phyloP scores from a whole-genome alignment of 768 basidiomycete species.

The Leccinum boreale region DNA sequence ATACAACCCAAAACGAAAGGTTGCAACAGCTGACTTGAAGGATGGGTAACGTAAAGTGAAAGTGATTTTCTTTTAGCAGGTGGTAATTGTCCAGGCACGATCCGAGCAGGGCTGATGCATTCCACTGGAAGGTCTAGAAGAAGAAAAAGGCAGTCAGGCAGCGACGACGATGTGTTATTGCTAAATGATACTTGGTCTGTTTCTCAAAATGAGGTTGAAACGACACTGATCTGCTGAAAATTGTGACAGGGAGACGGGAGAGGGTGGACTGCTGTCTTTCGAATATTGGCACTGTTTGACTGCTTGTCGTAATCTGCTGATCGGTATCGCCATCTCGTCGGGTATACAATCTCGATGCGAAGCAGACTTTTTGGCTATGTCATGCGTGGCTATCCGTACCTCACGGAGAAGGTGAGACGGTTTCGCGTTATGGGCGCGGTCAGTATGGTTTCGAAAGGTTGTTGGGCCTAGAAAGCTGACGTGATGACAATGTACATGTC shows the following conservation, averaged over 20 bases:
- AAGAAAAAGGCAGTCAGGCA: background rate
- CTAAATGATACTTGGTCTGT: background rate
- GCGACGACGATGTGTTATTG: background rate
- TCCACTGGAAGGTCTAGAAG: background rate
- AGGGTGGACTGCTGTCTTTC: background rate
- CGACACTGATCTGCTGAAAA: background rate
- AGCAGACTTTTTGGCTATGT: slow-evolving; percentile 9
- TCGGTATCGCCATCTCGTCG: background rate
- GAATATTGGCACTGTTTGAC: background rate
- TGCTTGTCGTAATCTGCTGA: slow-evolving; percentile 8
- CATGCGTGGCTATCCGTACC: background rate
- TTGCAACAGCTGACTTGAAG: background rate
- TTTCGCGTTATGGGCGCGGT: slow-evolving; percentile 6
- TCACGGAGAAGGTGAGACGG: background rate
- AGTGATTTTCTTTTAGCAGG: background rate
- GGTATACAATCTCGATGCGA: background rate
- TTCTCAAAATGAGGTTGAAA: background rate
- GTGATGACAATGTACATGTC: slow-evolving; percentile 6
- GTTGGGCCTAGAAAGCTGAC: background rate
- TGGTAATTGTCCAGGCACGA: slow-evolving; percentile 2
- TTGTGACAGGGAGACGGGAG: background rate
- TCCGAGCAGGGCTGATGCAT: background rate
- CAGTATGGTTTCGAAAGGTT: background rate
- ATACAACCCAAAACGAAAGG: background rate
- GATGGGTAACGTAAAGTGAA: slow-evolving; percentile 7